Evolutionary conservation across 345 rosid species (phyloP).

Genomic region (Nasturtium officinale): DNA sequence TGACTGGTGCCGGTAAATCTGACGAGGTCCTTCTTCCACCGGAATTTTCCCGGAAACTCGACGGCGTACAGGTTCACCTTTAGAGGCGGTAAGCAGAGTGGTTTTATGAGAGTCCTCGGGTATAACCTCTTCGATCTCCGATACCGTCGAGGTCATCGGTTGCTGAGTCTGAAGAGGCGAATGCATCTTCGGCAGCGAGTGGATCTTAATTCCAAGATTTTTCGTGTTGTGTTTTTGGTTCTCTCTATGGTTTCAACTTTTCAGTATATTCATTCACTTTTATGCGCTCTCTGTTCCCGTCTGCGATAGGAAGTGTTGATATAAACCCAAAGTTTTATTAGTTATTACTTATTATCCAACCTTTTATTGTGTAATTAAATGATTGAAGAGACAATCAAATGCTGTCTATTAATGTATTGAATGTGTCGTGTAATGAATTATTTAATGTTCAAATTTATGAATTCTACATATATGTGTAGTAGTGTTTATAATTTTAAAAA

Average conservation of each 20-base stretch:
- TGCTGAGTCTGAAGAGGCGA: constrained; percentile 27
- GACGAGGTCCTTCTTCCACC: constrained; percentile 34
- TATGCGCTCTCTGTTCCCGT: constrained; percentile 28
- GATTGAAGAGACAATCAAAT: neutral
- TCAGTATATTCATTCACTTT: neutral
- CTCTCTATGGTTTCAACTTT: constrained; percentile 25
- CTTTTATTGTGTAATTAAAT: neutral
- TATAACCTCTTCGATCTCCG: constrained; percentile 41
- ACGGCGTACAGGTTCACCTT: constrained; percentile 43
- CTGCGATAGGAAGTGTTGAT: neutral
- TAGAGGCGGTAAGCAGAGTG: constrained; percentile 13
- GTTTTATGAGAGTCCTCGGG: constrained; percentile 24
- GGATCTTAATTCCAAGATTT: constrained; percentile 4
- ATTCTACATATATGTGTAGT: too few relatives aligned
- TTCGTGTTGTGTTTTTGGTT: neutral
- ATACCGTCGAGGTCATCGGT: constrained; percentile 31
- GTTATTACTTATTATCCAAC: too few relatives aligned
- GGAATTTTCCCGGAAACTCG: constrained; percentile 38
- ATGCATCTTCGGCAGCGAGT: constrained; percentile 27
- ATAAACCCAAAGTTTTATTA: neutral
- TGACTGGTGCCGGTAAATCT: constrained; percentile 54
- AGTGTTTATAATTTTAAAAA: too few relatives aligned
- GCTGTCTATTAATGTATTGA: neutral
- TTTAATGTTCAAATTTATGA: neutral
- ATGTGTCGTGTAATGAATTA: neutral